phyloP scores from a whole-genome alignment of 306 rosid species.

The Vachellia pachyceras region DNA sequence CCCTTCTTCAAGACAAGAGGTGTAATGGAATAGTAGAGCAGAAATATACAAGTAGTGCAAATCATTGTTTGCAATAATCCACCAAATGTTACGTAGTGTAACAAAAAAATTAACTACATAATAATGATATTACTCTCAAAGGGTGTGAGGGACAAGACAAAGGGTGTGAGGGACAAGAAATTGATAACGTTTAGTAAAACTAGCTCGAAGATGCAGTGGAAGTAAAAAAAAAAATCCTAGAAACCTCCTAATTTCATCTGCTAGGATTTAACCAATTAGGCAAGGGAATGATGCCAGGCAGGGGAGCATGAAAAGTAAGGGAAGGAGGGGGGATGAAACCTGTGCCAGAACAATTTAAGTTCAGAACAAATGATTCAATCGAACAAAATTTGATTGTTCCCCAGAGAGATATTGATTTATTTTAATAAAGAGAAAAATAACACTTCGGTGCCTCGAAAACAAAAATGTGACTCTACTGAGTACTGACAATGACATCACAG shows the following conservation, averaged over 20 bases:
- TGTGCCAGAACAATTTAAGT: not conserved
- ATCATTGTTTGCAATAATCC: not conserved
- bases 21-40: not conserved
- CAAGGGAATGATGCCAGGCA: conserved; percentile 4
- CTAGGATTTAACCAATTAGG: conserved; percentile 13
- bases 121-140: conserved; percentile 2
- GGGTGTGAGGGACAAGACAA: not conserved
- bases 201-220: not conserved
- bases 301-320: not conserved
- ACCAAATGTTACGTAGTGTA: not conserved
- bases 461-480: not conserved
- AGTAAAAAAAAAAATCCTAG: not conserved
- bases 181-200: conserved; percentile 10
- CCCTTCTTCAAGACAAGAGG: not conserved
- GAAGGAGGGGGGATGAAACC: not conserved
- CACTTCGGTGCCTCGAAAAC: not conserved
- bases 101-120: not conserved
- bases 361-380: conserved; percentile 5
- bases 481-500: not conserved
- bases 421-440: not conserved
- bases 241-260: conserved; percentile 14
- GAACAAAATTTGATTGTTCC: not conserved
- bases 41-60: not conserved
- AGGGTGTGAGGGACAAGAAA: too few species aligned
- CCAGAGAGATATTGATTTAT: not conserved